phyloP scores from a whole-genome alignment of 345 rosid species.

The Salix suchowensis region DNA sequence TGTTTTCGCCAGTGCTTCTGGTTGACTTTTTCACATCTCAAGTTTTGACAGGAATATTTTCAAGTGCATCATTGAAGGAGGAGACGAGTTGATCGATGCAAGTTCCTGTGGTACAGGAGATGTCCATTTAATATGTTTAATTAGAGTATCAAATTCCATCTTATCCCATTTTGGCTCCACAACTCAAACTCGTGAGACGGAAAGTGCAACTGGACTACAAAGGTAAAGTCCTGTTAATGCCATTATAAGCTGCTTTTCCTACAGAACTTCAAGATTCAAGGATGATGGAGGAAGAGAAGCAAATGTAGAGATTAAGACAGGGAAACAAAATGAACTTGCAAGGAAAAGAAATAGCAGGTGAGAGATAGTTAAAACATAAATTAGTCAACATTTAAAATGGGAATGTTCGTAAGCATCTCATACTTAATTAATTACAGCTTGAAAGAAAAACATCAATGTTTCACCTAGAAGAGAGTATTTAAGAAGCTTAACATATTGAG shows the following conservation, averaged over 20 bases:
- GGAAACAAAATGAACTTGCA: not conserved
- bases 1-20: not conserved
- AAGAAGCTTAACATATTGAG: constrained; percentile 28
- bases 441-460: constrained; percentile 13
- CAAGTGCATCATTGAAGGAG: not conserved
- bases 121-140: not conserved
- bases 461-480: constrained; percentile 15
- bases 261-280: not conserved
- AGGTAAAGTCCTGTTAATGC: not conserved
- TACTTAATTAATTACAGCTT: constrained; percentile 35
- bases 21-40: not conserved
- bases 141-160: not conserved
- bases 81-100: too few species aligned
- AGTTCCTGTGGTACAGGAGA: too few species aligned
- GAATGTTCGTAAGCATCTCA: constrained; percentile 18
- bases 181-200: not conserved
- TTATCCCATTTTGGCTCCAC: too few species aligned
- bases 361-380: constrained; percentile 7
- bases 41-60: not conserved
- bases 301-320: not conserved
- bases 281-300: not conserved
- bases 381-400: constrained; percentile 26
- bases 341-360: not conserved
- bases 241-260: not conserved
- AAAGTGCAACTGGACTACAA: not conserved